Evolutionary conservation across 768 basidiomycete genomes (phyloP), one percentile per base, ranked within the genome.

Genomic region (Amanita rimosa): DNA sequence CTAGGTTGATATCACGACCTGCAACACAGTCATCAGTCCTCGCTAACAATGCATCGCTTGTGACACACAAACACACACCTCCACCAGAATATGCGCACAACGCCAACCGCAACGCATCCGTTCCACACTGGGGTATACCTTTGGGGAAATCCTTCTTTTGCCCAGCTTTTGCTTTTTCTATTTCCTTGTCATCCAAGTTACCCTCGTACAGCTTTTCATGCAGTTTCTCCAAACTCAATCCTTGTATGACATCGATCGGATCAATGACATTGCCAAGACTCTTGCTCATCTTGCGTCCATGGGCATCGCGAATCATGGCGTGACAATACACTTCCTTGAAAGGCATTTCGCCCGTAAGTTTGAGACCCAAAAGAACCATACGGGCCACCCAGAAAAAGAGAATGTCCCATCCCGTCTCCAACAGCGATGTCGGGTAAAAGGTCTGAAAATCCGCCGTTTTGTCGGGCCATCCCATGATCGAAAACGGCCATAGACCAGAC

Each of bases 351-450:
- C 77, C 93, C 0, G 96, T 99, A 40, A 97, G 79, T 49, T 85
- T 76, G 57, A 91, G 68, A 37, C 96, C 95, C 31, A 98, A 80
- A 59, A 99, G 69, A 43, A 88, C 95, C 95, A 98, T 99, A 37
- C 96, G 85, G 13, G 96, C 94, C 6, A 98, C 95, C 96, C 96
- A 99, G 79, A 98, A 98, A 76, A 94, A 94, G n/a, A 99, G 66
- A 58, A 98, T 98, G 54, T 98, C 96, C 95, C 96, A 98, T 40
- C 96, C 96, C 0, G 96, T 99, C 68, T 98, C 96, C 26, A 98
- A 78, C 38, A 98, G 57, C n/a, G 82, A 78, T 2, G 89, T 68
- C 0, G 96, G 96, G 64, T 94, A 99, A 70, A 89, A 98, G 26
- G 72, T 69, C 54, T 81, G 63, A 36, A 90, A 56, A 61, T 98